Base-by-base conservation (phyloP, 169 alveolate genomes). In the Babesia bigemina region DNA sequence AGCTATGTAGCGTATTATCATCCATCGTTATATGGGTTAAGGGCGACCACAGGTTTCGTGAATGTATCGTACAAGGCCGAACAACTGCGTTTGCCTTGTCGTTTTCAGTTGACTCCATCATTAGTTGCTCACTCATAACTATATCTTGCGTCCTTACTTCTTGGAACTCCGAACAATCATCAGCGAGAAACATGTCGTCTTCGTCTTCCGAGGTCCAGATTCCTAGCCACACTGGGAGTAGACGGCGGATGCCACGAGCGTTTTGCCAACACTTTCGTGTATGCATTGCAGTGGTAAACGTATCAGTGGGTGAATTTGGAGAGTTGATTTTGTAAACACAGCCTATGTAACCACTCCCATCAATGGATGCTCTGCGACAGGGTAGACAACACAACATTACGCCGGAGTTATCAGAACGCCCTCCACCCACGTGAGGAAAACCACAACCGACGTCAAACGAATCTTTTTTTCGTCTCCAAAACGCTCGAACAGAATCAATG, bases 311-410 rank as follows among this genome's bases (percentile, higher is more conserved):
- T 11, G 17, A 11, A 65, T 47, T 11, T 29, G 44, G 48, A 2
- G 10, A 4, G 19, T 14, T 10, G 2, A 13, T 0, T 49, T 36
- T 67, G 44, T 36, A 53, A 14, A 67, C 47, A 48, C 76, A 67
- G 9, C 76, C 76, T 36, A 67, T 8, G 53, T 67, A 67, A 8
- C 60, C 76, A 2, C 11, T 9, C 21, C 45, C 11, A 12, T 67
- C 76, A 8, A 14, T 42, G 14, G 60, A 67, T 14, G 39, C 49
- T 42, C 44, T 7, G 45, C 57, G 63, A 16, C 61, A 28, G 19
- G 76, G 76, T 7, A 67, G 53, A 36, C 52, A 28, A 67, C 50
- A 50, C 21, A 67, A n/a, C 14, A 53, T 67, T 0, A 67, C 66
- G 28, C 14, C 53, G 7, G 58, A 44, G 22, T 13, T 10, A 13